Percentiles rank a stretch among this genome's conserved stretches.
Conservation (phyloP, 1,139 yeast genomes). For the Hemisphaericaspora xylofermentans region DNA sequence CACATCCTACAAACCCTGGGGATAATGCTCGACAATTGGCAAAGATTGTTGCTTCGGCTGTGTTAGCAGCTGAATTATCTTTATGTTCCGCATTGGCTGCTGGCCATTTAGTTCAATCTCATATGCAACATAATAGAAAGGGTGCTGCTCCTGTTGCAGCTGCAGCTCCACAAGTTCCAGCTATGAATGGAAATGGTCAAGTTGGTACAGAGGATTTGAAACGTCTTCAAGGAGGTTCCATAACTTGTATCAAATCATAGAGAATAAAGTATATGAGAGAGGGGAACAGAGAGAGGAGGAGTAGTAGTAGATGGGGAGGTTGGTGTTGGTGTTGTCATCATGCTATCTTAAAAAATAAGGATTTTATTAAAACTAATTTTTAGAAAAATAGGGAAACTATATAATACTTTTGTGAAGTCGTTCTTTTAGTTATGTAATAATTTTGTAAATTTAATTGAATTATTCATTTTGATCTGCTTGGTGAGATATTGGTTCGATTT, state of each 20-base stretch:
- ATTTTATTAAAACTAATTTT: no score
- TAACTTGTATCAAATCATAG: slow-evolving; percentile 62
- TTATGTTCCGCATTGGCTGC: slow-evolving; percentile 95
- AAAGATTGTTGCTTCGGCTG: slow-evolving; percentile 91
- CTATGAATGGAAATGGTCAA: slow-evolving; percentile 12
- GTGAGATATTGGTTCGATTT: no score
- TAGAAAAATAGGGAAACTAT: no score
- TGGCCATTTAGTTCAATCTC: slow-evolving; percentile 96
- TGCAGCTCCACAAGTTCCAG: slow-evolving; percentile 16
- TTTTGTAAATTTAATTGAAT: no score
- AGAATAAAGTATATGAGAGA: background rate
- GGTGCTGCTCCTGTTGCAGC: slow-evolving; percentile 44
- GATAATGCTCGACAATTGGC: slow-evolving; percentile 94
- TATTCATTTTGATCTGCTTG: no score
- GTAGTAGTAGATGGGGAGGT: no score
- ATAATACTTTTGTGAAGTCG: no score
- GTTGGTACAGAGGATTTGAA: slow-evolving; percentile 37
- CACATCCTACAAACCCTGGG: slow-evolving; percentile 92
- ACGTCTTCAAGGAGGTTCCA: slow-evolving; percentile 67
- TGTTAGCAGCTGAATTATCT: slow-evolving; percentile 93
- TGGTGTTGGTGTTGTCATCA: no score
- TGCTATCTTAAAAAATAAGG: no score
- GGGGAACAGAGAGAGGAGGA: no score
- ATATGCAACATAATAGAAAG: slow-evolving; percentile 91
- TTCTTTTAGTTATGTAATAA: no score